Evolutionary conservation across 2,329 filamentous ascomycete genomes (phyloP).

Genomic region (Hymenoscyphus salicellus): DNA sequence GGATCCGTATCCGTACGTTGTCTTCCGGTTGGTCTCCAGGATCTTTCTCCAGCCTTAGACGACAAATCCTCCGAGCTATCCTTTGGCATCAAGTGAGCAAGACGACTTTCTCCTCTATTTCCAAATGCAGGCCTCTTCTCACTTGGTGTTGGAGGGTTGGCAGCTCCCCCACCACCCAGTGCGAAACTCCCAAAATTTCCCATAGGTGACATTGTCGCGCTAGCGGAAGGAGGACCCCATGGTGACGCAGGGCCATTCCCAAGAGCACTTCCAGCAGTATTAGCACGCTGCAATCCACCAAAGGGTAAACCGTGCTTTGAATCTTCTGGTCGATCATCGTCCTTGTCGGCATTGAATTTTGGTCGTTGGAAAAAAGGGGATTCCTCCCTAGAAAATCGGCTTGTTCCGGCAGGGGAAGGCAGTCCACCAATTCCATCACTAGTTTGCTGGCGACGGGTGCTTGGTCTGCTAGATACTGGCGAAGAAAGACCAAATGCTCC

Average conservation of each 20-base stretch:
- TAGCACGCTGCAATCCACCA: slow-evolving; percentile 51
- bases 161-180: slow-evolving; percentile 48
- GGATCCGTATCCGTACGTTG: slow-evolving; percentile 72
- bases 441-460: slow-evolving; percentile 79
- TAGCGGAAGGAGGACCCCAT: slow-evolving; percentile 45
- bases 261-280: slow-evolving; percentile 47
- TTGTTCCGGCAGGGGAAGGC: slow-evolving; percentile 59
- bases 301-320: slow-evolving; percentile 41
- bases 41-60: slow-evolving; percentile 50
- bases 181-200: slow-evolving; percentile 90
- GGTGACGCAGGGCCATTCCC: slow-evolving; percentile 46
- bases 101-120: slow-evolving; percentile 72
- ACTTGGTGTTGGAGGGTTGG: slow-evolving; percentile 51
- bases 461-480: slow-evolving; percentile 69
- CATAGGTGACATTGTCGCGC: slow-evolving; percentile 68
- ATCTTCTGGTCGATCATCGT: slow-evolving; percentile 55
- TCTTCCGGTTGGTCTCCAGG: slow-evolving; percentile 52
- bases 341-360: slow-evolving; percentile 53
- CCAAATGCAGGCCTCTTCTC: slow-evolving; percentile 72
- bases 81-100: slow-evolving; percentile 82
- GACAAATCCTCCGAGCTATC: slow-evolving; percentile 66
- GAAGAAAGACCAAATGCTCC: slow-evolving; percentile 68
- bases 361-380: slow-evolving; percentile 55
- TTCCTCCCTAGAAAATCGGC: slow-evolving; percentile 63
- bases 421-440: slow-evolving; percentile 62